Percentiles rank a stretch among this genome's conserved stretches.
phyloP scores from a whole-genome alignment of 2,329 filamentous ascomycete species.

The Aspergillus caelatus region DNA sequence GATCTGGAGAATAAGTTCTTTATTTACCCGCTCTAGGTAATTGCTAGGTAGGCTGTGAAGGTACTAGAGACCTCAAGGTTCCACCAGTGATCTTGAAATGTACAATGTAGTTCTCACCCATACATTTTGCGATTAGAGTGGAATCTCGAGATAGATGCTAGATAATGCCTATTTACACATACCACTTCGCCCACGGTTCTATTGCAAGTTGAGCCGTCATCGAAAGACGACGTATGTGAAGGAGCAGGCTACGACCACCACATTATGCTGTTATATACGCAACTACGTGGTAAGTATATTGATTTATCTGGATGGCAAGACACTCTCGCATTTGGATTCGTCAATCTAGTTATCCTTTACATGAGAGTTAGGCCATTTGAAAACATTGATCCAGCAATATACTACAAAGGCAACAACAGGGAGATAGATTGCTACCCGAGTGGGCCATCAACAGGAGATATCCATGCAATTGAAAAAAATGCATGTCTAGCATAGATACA shows the following conservation, averaged over 20 bases:
- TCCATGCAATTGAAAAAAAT: background rate
- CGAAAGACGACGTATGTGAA: background rate
- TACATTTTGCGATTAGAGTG: no score
- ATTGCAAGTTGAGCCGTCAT: background rate
- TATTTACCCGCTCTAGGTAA: background rate
- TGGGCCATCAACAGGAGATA: background rate
- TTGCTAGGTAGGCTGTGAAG: no score
- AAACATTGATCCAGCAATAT: background rate
- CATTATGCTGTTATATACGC: background rate
- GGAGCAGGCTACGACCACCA: background rate
- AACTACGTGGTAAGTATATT: background rate
- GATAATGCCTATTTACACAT: background rate
- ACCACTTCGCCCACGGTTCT: background rate
- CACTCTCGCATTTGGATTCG: background rate
- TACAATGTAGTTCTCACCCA: no score
- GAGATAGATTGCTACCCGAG: background rate
- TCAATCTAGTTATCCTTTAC: background rate
- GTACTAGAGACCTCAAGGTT: no score
- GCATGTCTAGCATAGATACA: background rate
- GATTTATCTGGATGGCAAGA: background rate
- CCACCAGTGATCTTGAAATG: no score
- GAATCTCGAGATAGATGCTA: no score
- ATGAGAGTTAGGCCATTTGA: background rate
- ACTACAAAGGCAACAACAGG: background rate
- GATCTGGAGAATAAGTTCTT: constrained; percentile 9